Evolutionary conservation across 192 early-diverging fungal species (phyloP).

Genomic region (Podila clonocystis): DNA sequence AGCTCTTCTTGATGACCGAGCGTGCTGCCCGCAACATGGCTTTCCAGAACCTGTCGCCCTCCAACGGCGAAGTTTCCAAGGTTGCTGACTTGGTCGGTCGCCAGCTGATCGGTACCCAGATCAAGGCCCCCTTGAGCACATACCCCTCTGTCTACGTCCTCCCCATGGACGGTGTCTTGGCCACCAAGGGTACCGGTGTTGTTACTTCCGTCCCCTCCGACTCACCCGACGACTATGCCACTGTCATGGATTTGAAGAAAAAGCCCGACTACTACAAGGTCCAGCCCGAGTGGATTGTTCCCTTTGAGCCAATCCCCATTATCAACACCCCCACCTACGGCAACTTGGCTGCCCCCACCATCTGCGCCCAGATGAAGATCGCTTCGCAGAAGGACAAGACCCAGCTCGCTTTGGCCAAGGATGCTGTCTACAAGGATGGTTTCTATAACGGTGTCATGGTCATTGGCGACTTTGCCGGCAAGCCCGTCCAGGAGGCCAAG

Average conservation of each 20-base stretch:
- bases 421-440: constrained; percentile 96
- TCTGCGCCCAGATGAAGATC: constrained; percentile 94
- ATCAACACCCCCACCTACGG: constrained; percentile 90
- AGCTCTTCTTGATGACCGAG: constrained; percentile 88
- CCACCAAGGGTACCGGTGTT: constrained; percentile 97
- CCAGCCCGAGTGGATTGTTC: constrained; percentile 85
- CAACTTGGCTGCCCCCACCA: constrained; percentile 82
- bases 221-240: constrained; percentile 96
- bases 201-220: constrained; percentile 99
- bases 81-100: constrained; percentile 82
- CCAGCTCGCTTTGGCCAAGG: constrained; percentile 94
- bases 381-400: constrained; percentile 95
- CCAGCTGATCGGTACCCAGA: constrained; percentile 87
- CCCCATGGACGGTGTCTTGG: constrained; percentile 96
- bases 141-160: constrained; percentile 89
- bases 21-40: constrained; percentile 98
- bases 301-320: constrained; percentile 86
- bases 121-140: constrained; percentile 86
- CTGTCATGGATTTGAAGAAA: constrained; percentile 92
- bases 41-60: constrained; percentile 85
- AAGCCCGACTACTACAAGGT: constrained; percentile 95
- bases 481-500: constrained; percentile 93
- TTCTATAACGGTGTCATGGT: constrained; percentile 94
- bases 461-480: constrained; percentile 84
- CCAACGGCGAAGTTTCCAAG: constrained; percentile 72